Conservation (phyloP, 768 basidiomycete genomes). For the Psilocybe tampanensis region DNA sequence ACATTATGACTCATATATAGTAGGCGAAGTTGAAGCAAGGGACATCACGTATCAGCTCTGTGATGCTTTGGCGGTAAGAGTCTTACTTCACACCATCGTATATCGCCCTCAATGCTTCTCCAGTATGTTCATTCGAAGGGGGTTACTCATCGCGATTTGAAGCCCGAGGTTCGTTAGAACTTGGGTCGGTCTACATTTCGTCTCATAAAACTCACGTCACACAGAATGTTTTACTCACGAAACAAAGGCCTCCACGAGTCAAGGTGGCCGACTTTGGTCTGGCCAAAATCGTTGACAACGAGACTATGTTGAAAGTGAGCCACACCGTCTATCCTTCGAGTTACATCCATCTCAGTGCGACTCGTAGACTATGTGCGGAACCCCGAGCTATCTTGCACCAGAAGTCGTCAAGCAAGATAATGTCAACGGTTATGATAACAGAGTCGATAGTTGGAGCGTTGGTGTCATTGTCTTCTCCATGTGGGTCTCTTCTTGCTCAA, state of each 20-base stretch:
- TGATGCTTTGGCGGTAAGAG: conserved; percentile 67
- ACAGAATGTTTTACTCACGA: conserved; percentile 87
- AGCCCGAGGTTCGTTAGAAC: conserved; percentile 66
- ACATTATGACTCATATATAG: conserved; percentile 3
- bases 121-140: conserved; percentile 73
- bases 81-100: not conserved
- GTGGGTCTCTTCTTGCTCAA: conserved; percentile 41
- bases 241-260: conserved; percentile 63
- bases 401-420: conserved; percentile 79
- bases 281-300: conserved; percentile 85
- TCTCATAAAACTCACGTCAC: not conserved
- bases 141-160: conserved; percentile 92
- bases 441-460: conserved; percentile 96
- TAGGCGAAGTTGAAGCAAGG: conserved; percentile 58
- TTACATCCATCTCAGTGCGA: conserved; percentile 5
- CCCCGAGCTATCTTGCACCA: conserved; percentile 91
- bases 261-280: conserved; percentile 98
- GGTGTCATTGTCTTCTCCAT: conserved; percentile 94
- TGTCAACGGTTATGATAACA: conserved; percentile 76
- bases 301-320: conserved; percentile 75
- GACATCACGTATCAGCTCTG: conserved; percentile 86
- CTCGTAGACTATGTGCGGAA: conserved; percentile 89
- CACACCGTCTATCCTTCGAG: not conserved
- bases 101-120: conserved; percentile 1
- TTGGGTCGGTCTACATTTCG: not conserved